Evolutionary conservation across 2,329 filamentous ascomycete species (phyloP), one percentile per base, ranked within the genome.

Genomic region (Zymoseptoria pseudotritici): DNA sequence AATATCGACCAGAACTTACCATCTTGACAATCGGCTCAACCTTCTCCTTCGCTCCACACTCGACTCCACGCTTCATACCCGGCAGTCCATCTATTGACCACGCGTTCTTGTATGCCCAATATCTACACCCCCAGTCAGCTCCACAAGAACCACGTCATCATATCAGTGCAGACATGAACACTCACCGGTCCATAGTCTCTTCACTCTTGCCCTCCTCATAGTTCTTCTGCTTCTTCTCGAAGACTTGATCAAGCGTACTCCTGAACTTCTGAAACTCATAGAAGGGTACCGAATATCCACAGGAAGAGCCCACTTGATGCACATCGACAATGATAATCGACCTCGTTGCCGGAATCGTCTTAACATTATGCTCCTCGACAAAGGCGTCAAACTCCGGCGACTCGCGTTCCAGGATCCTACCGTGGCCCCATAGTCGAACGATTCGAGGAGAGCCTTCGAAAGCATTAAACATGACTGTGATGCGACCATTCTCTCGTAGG

Each of bases 91-190:
- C 77, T 24, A 79, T 74, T 36, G 72, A 75, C 59, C 71, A 69
- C 19, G 76, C 73, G 36, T 72, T 75, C 66, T 79, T 79, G 57
- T 67, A 76, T 4, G 76, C 76, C 77, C 77, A 79, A 60, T 79
- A 78, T 29, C 74, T 75, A 49, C 8, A 7, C 2, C 19, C 17
- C 7, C 21, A 26, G 54, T 60, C 49, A 58, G 57, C 29, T 29
- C 4, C 8, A 29, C 19, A 60, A 22, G 52, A 19, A 53, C 22
- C 8, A 50, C n/a, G 46, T 5, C 46, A 26, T 26, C 46, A 42
- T n/a, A 36, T 7, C 10, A 8, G 22, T 5, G 20, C 22, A 24
- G 19, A 26, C 13, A 55, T 4, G 6, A 6, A 5, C 13, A 51
- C 21, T 55, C 61, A 75, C 73, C 66, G 63, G 21, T 77, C 75